A percentile compares a stretch with the other conserved stretches of the same genome.
Conservation (phyloP, 2,329 filamentous ascomycete species). For the Nigrospora osmanthi region DNA sequence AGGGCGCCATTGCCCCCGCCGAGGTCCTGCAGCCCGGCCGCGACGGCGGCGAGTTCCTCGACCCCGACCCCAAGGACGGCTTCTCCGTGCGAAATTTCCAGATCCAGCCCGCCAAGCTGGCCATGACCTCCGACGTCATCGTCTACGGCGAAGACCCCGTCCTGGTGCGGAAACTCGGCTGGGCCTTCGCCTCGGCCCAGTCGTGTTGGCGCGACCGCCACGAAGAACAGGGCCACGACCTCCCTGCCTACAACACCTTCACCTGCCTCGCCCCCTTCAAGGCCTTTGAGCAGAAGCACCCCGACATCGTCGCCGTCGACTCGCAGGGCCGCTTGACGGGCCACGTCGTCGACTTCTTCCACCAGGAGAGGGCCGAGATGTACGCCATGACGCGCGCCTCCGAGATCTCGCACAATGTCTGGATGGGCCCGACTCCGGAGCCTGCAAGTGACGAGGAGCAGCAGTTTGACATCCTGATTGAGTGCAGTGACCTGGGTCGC, state of each 20-base stretch:
- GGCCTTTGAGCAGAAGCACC: slow-evolving; percentile 62
- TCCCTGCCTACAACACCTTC: slow-evolving; percentile 79
- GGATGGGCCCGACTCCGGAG: slow-evolving; percentile 81
- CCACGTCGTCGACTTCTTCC: slow-evolving; percentile 78
- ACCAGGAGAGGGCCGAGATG: slow-evolving; percentile 88
- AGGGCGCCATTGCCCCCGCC: slow-evolving; percentile 75
- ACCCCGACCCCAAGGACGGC: slow-evolving; percentile 78
- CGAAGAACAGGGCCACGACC: slow-evolving; percentile 41
- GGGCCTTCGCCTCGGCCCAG: slow-evolving; percentile 69
- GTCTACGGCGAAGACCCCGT: slow-evolving; percentile 74
- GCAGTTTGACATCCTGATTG: slow-evolving; percentile 79
- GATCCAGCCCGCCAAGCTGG: slow-evolving; percentile 85
- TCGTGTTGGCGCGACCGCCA: slow-evolving; percentile 62
- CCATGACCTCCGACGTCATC: slow-evolving; percentile 83
- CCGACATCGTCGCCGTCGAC: slow-evolving; percentile 68
- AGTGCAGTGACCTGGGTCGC: slow-evolving; percentile 78
- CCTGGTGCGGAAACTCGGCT: slow-evolving; percentile 54
- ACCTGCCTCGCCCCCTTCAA: slow-evolving; percentile 57
- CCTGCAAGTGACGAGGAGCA: slow-evolving; percentile 47
- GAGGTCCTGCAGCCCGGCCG: slow-evolving; percentile 59
- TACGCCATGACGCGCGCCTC: slow-evolving; percentile 84
- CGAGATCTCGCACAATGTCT: slow-evolving; percentile 85
- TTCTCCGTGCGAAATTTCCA: slow-evolving; percentile 97
- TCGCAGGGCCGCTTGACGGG: slow-evolving; percentile 65
- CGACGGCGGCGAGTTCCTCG: slow-evolving; percentile 59